Evolutionary conservation across 2,329 filamentous ascomycete species (phyloP).

Genomic region (Fusarium odoratissimum): DNA sequence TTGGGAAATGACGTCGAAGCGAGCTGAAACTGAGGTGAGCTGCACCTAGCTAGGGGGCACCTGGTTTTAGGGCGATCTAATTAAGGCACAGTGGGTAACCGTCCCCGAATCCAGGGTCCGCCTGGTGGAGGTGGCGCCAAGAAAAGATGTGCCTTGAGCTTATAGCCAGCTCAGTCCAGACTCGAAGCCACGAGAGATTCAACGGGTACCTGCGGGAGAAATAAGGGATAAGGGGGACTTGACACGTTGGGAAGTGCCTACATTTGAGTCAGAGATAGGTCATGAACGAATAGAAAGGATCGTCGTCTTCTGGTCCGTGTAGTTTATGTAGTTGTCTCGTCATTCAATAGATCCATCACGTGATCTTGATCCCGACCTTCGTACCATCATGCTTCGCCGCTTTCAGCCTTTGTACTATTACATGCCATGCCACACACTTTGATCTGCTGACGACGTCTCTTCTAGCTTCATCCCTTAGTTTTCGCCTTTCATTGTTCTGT

Average conservation of each 20-base stretch:
- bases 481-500: conserved; percentile 26
- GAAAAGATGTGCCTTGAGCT: conserved; percentile 24
- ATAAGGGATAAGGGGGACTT: neutral
- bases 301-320: neutral
- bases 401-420: conserved; percentile 27
- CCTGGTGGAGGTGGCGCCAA: conserved; percentile 41
- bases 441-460: conserved; percentile 35
- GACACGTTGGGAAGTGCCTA: neutral
- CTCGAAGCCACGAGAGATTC: conserved; percentile 12
- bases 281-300: neutral
- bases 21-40: conserved; percentile 14
- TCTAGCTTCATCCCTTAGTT: conserved; percentile 36
- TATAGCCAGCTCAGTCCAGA: conserved; percentile 17
- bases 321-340: conserved; percentile 8
- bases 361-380: conserved; percentile 20
- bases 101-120: conserved; percentile 39
- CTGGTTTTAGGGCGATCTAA: conserved; percentile 26
- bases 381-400: conserved; percentile 37
- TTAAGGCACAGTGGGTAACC: conserved; percentile 37
- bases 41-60: conserved; percentile 17
- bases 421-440: conserved; percentile 25
- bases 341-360: conserved; percentile 21
- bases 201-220: neutral
- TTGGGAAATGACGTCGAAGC: conserved; percentile 33
- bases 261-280: neutral